Base-by-base conservation (phyloP, 1,284 basidiomycete species). In the Naganishia albida region DNA sequence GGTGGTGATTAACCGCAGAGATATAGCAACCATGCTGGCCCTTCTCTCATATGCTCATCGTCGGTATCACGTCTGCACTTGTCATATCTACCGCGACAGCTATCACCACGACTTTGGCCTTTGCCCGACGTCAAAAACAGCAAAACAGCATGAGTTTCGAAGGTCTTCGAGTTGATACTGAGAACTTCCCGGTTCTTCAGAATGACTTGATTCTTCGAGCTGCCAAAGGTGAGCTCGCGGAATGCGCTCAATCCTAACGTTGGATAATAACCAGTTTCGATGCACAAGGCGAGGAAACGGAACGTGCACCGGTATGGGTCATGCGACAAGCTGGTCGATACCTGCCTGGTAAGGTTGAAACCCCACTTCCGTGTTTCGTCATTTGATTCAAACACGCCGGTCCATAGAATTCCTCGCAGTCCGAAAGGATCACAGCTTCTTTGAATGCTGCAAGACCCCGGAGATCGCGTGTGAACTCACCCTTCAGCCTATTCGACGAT, bases 291-390 rank as follows among this genome's bases (percentile, higher is more conserved):
- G 87, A 95, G 80, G 83, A 86, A 77, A 94, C 93, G 0, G 89
- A 91, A 74, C 86, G 91, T 65, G 92, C 95, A 2, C 95, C 95
- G 15, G 93, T 96, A 68, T 99, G 95, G 95, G 90, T 98, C 68
- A 99, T 99, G 95, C 86, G 96, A 39, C 95, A 99, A 78, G 96
- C 96, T 23, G 94, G 95, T 51, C 85, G 94, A 62, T 96, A 96
- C 80, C 85, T 97, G 57, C 93, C 93, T 78, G 93, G 92, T 92
- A 73, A 78, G 83, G 78, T n/a, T 25, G 46, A 39, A 12, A 25
- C 44, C 1, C 43, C n/a, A 48, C 4, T 53, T 7, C 34, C 7
- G 10, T 39, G 16, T 23, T 38, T 20, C 46, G 18, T 40, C 38
- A 8, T 23, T n/a, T 50, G 25, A 57, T 15, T 8, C n/a, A 23